A percentile compares a stretch with the other conserved stretches of the same genome.
phyloP scores from a whole-genome alignment of 1,284 basidiomycete species.

The Pyrrhoderma noxium region DNA sequence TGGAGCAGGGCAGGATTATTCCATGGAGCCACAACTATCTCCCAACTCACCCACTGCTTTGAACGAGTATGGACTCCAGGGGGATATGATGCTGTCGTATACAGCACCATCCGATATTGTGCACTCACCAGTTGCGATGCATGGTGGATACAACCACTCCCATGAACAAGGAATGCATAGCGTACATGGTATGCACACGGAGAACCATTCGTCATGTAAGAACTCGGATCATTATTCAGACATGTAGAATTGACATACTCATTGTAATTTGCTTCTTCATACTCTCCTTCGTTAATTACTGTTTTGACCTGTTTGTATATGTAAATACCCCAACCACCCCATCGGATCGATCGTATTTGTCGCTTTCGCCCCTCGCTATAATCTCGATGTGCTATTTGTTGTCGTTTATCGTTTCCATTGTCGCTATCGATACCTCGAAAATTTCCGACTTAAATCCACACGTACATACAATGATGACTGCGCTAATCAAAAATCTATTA shows the following conservation, averaged over 20 bases:
- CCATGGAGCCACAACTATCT: conserved; percentile 5
- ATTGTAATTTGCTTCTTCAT: conserved; percentile 4
- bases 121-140: neutral
- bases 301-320: too few species aligned
- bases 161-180: neutral
- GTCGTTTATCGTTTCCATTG: too few species aligned
- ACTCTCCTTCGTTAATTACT: too few species aligned
- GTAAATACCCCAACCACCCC: too few species aligned
- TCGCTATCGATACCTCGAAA: too few species aligned
- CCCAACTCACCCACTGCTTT: conserved; percentile 12
- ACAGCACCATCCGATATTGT: neutral
- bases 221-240: conserved; percentile 6
- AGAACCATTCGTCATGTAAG: conserved; percentile 10
- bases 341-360: too few species aligned
- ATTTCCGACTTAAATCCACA: too few species aligned
- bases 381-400: too few species aligned
- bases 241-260: conserved; percentile 10
- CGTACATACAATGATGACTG: too few species aligned
- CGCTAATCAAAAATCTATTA: too few species aligned
- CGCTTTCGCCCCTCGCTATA: too few species aligned
- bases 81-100: neutral
- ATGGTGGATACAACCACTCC: neutral
- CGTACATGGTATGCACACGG: neutral
- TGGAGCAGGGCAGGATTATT: neutral
- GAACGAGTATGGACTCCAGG: too few species aligned